These are phyloP conservation scores for Aegilops sharonensis DNA, from an alignment of 176 grass and related monocot genomes.

Conservation along the genomic window DNA sequence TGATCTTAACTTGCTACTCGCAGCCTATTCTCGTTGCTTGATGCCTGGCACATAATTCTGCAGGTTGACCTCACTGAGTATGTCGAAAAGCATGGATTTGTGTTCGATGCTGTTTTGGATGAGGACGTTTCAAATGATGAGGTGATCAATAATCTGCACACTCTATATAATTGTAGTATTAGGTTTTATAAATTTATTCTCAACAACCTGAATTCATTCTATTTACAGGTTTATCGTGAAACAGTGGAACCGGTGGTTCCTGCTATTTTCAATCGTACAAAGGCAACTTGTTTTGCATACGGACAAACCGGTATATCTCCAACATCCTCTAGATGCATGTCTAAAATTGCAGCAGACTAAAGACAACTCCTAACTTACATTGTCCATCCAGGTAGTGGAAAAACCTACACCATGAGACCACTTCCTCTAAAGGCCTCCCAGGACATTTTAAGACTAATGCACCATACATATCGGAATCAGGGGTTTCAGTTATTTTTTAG, in stretches of 20 bases:
- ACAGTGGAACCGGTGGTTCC: conserved; percentile 96
- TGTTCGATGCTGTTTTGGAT: conserved; percentile 98
- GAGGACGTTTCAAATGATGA: conserved; percentile 97
- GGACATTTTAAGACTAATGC: conserved; percentile 95
- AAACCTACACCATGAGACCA: conserved; percentile 97
- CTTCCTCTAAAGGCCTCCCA: conserved; percentile 95
- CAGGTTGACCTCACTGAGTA: conserved; percentile 98
- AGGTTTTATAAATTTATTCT: conserved; percentile 20
- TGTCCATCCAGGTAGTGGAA: conserved; percentile 82
- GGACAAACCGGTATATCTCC: conserved; percentile 85
- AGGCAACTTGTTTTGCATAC: conserved; percentile 99
- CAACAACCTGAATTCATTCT: conserved; percentile 5
- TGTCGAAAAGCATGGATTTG: conserved; percentile 95
- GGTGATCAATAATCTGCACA: conserved; percentile 32
- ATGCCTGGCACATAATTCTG: conserved; percentile 12
- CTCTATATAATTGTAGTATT: background rate
- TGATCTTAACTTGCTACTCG: conserved; percentile 8
- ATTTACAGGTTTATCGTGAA: conserved; percentile 84
- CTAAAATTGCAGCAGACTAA: conserved; percentile 15
- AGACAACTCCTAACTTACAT: conserved; percentile 21
- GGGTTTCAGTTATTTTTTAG: conserved; percentile 92
- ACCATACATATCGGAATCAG: conserved; percentile 89
- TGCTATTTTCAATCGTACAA: conserved; percentile 92
- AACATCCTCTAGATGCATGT: conserved; percentile 8
- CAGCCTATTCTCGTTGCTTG: conserved; percentile 5